Percentiles rank a stretch among this genome's conserved stretches.
These are phyloP conservation scores for Phytophthora citricola DNA, from an alignment of 352 stramenopile species.

Conservation along the genomic window DNA sequence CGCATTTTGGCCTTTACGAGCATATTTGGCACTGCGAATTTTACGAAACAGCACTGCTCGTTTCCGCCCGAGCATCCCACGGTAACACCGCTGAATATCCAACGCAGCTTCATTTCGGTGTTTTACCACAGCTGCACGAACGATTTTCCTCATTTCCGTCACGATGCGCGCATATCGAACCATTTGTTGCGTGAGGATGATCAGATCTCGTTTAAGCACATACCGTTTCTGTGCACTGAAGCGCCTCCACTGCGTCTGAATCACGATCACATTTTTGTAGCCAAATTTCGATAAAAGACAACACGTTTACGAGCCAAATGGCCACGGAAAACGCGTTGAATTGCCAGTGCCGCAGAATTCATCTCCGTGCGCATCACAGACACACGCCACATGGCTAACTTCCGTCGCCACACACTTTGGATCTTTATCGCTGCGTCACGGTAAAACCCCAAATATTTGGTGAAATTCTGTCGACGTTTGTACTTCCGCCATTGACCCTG, in stretches of 20 bases:
- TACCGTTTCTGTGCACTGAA: conserved; percentile 34
- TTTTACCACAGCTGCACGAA: conserved; percentile 31
- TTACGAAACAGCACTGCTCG: conserved; percentile 71
- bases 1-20: conserved; percentile 62
- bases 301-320: conserved; percentile 40
- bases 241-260: conserved; percentile 57
- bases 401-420: conserved; percentile 55
- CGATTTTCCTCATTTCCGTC: conserved; percentile 32
- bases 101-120: conserved; percentile 40
- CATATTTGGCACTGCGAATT: conserved; percentile 60
- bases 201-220: conserved; percentile 25
- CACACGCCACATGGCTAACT: conserved; percentile 44
- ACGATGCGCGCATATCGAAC: conserved; percentile 46
- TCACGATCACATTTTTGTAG: conserved; percentile 30
- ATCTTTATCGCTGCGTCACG: conserved; percentile 42
- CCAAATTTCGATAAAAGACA: conserved; percentile 34
- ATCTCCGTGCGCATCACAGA: conserved; percentile 32
- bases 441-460: conserved; percentile 49
- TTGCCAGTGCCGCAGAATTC: conserved; percentile 37
- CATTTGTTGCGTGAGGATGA: conserved; percentile 53
- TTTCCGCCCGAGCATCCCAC: conserved; percentile 56
- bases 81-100: conserved; percentile 52
- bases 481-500: conserved; percentile 69
- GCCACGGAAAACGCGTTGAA: conserved; percentile 57
- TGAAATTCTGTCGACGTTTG: conserved; percentile 39